These are phyloP conservation scores for Themeda triandra DNA, from an alignment of 176 grass and related monocot species.

Conservation along the genomic window DNA sequence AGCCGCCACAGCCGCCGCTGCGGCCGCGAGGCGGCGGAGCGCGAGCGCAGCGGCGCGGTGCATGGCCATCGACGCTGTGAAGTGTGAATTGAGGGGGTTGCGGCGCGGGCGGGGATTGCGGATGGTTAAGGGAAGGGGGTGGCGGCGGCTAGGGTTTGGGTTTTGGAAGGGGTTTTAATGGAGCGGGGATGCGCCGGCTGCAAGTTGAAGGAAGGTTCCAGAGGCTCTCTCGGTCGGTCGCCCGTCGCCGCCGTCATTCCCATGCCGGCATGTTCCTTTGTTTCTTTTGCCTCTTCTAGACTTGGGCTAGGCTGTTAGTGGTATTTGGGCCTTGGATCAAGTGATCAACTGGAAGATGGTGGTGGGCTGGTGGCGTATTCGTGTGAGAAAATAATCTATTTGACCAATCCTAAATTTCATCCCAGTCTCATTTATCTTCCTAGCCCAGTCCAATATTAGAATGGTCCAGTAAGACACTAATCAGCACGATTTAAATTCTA, in stretches of 20 bases:
- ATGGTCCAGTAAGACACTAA: too few species aligned
- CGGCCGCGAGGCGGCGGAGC: conserved; percentile 3
- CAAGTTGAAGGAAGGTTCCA: conserved; percentile 23
- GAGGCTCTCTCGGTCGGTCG: not conserved
- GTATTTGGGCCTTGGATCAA: not conserved
- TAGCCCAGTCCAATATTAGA: too few species aligned
- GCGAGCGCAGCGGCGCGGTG: conserved; percentile 13
- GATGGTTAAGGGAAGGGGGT: not conserved
- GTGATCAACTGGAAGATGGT: not conserved
- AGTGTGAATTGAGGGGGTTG: not conserved
- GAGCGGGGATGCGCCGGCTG: not conserved
- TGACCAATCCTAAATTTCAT: too few species aligned
- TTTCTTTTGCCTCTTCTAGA: not conserved
- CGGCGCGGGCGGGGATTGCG: not conserved
- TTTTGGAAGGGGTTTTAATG: conserved; percentile 17
- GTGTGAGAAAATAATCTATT: too few species aligned
- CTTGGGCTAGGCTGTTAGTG: not conserved
- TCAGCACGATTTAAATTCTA: too few species aligned
- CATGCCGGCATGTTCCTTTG: not conserved
- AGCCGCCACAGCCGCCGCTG: not conserved
- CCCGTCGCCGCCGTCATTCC: not conserved
- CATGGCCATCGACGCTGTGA: not conserved
- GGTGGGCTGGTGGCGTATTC: too few species aligned
- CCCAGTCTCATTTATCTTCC: too few species aligned
- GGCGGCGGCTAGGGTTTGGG: conserved; percentile 38